Percentiles rank a stretch among this genome's conserved stretches.
phyloP scores from a whole-genome alignment of 495 filamentous ascomycete genomes.

The Aspergillus bertholletiae region DNA sequence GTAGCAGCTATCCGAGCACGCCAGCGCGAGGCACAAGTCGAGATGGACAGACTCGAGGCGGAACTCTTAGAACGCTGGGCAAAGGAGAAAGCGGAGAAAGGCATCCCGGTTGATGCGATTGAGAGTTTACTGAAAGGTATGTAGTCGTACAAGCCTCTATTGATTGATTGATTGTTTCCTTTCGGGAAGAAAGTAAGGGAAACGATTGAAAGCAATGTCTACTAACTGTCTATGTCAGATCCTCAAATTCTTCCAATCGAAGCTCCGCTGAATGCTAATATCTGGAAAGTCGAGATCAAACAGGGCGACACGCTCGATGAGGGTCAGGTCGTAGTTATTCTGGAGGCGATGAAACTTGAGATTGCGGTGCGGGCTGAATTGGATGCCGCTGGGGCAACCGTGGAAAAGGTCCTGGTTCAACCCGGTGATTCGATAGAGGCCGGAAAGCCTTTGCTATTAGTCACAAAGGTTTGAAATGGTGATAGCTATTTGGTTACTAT shows the following conservation, averaged over 20 bases:
- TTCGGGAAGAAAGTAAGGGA: background rate
- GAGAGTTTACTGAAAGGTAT: slow-evolving; percentile 39
- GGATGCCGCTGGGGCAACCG: slow-evolving; percentile 16
- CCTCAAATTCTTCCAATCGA: slow-evolving; percentile 40
- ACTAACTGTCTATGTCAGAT: slow-evolving; percentile 21
- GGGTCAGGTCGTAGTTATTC: slow-evolving; percentile 34
- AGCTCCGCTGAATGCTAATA: slow-evolving; percentile 50
- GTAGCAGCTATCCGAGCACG: slow-evolving; percentile 36
- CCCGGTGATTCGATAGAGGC: slow-evolving; percentile 39
- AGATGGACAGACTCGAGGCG: slow-evolving; percentile 44
- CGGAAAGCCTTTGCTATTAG: slow-evolving; percentile 31
- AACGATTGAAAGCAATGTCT: background rate
- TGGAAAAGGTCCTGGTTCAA: slow-evolving; percentile 40
- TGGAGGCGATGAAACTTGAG: slow-evolving; percentile 59
- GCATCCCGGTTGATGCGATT: slow-evolving; percentile 37
- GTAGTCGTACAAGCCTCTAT: background rate
- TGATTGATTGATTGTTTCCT: background rate
- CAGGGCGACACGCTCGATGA: slow-evolving; percentile 34
- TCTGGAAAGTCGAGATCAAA: slow-evolving; percentile 54
- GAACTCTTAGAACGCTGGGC: slow-evolving; percentile 42
- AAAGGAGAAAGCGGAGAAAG: slow-evolving; percentile 43
- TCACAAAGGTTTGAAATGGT: slow-evolving; percentile 7
- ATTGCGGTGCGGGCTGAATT: slow-evolving; percentile 35
- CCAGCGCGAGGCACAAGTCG: slow-evolving; percentile 41
- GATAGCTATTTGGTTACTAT: background rate